phyloP scores from a whole-genome alignment of 345 rosid genomes.

The Angophora floribunda region DNA sequence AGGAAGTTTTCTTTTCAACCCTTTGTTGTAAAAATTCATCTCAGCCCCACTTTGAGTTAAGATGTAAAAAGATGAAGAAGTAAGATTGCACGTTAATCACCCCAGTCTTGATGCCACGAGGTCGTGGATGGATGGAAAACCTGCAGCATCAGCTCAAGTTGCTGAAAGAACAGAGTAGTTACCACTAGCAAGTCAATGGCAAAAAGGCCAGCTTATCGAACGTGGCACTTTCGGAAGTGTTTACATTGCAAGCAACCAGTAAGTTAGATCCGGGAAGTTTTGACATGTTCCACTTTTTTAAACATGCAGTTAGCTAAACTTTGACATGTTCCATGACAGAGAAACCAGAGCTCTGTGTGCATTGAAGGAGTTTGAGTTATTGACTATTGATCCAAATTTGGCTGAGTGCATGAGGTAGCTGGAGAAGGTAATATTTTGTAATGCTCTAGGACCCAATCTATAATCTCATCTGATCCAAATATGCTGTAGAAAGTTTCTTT shows the following conservation, averaged over 20 bases:
- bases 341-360: conserved; percentile 1
- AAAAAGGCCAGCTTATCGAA: conserved; percentile 55
- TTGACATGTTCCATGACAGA: background rate
- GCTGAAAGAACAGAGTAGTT: background rate
- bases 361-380: background rate
- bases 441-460: background rate
- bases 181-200: conserved; percentile 21
- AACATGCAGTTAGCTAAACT: background rate
- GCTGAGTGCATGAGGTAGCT: conserved; percentile 1
- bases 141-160: background rate
- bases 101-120: too few relatives aligned
- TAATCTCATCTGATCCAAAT: background rate
- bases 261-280: background rate
- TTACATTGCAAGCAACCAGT: conserved; percentile 74
- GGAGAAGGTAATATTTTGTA: background rate
- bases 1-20: too few relatives aligned
- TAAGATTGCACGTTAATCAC: too few relatives aligned
- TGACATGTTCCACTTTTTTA: background rate
- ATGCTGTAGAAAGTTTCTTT: background rate
- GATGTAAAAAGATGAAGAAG: too few relatives aligned
- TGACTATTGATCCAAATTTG: background rate
- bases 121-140: too few relatives aligned
- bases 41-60: too few relatives aligned
- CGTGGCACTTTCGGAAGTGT: conserved; percentile 68
- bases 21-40: too few relatives aligned